Evolutionary conservation across 305 asterid genomes (phyloP), one percentile per base, ranked within the genome.

Genomic region (Fraxinus latifolia): DNA sequence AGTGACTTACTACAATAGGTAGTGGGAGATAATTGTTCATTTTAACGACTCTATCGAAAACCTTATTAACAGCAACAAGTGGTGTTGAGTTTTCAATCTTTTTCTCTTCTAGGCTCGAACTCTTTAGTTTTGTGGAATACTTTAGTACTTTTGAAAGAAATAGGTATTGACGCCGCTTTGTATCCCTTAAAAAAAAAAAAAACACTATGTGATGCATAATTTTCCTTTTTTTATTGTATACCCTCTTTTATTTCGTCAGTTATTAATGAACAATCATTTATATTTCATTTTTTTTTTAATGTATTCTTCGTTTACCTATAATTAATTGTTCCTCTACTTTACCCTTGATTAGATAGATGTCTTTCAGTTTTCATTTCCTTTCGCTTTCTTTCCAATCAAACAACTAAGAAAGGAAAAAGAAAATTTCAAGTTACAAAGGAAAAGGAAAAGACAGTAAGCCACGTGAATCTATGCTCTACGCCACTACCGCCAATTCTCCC

Each of bases 381-480:
- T 58, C 6, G 5, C 42, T 77, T 31, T 77, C 72, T 50, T 42
- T 77, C 34, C 11, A 17, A 50, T 77, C 85, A 78, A 72, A 70
- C 80, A 81, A 83, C 7, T 75, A 67, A 29, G 32, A 42, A 21
- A 8, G 6, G 17, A 47, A 60, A 65, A 74, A 47, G 15, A 32
- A n/a, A 67, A 36, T 0, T 31, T 50, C 67, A 76, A 83, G 83
- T 83, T 62, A 34, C 78, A 42, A 44, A 72, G 37, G 50, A n/a
- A 29, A 70, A 15, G 15, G 60, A 70, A 31, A 31, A 36, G 47
- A 23, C 34, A 23, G 77, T 27, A 23, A 31, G 32, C 82, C 87
- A 84, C 84, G 81, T 84, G 89, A 84, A 76, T 65, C 76, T 79
- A 79, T 80, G 74, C 85, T 77, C 77, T 44, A 25, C 15, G 32